Evolutionary conservation across 768 basidiomycete species (phyloP).

Genomic region (Pulveroboletus sp.): DNA sequence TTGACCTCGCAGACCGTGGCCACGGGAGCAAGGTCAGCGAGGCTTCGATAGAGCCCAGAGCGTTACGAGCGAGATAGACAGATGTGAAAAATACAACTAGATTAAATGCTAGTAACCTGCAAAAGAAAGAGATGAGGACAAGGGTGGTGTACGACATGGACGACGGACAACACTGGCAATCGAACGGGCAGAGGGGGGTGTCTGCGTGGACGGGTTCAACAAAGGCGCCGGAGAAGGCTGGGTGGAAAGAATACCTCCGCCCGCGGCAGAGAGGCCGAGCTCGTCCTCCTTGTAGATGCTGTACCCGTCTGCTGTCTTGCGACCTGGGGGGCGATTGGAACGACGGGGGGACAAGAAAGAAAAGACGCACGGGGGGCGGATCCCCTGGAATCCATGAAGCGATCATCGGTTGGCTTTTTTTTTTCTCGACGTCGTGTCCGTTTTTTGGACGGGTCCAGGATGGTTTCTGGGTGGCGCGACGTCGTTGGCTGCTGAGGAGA

Average conservation of each 20-base stretch:
- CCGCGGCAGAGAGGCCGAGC: slow-evolving; percentile 62
- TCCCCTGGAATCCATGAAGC: slow-evolving; percentile 76
- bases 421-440: slow-evolving; percentile 34
- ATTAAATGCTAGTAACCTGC: slow-evolving; percentile 28
- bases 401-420: slow-evolving; percentile 38
- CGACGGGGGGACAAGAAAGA: slow-evolving; percentile 4
- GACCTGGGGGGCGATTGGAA: slow-evolving; percentile 47
- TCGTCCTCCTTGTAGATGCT: slow-evolving; percentile 81
- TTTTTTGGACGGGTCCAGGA: slow-evolving; percentile 59
- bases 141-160: not conserved
- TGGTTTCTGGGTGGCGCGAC: slow-evolving; percentile 46
- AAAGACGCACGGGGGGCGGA: slow-evolving; percentile 57
- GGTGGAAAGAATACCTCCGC: slow-evolving; percentile 59
- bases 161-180: slow-evolving; percentile 81
- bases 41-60: slow-evolving; percentile 59
- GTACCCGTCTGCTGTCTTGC: slow-evolving; percentile 79
- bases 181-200: slow-evolving; percentile 83
- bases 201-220: slow-evolving; percentile 44
- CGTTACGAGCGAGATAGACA: not conserved
- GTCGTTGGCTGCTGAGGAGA: not conserved
- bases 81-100: slow-evolving; percentile 1
- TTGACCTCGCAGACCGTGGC: slow-evolving; percentile 57
- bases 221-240: slow-evolving; percentile 6
- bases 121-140: not conserved
- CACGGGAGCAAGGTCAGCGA: slow-evolving; percentile 35